Evolutionary conservation across 768 basidiomycete genomes (phyloP).

Genomic region (Clitopilus hobsonii): DNA sequence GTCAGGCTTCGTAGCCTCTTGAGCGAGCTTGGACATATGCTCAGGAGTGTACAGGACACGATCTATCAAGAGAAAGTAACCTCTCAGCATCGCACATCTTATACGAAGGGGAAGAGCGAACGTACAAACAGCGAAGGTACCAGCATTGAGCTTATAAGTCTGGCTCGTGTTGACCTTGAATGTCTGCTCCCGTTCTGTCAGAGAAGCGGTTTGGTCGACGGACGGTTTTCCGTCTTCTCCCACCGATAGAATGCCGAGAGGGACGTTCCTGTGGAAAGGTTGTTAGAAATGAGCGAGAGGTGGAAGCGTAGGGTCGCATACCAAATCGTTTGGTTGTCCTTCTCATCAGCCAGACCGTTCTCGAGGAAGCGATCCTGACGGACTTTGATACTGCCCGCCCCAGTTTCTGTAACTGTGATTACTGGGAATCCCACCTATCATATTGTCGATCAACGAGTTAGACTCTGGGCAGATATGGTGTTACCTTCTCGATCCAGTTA

Average conservation of each 20-base stretch:
- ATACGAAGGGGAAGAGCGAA: slow-evolving; percentile 14
- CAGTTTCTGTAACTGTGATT: slow-evolving; percentile 74
- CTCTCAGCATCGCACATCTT: no score
- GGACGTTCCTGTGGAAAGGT: slow-evolving; percentile 59
- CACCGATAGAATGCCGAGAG: slow-evolving; percentile 68
- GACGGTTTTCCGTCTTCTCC: slow-evolving; percentile 49
- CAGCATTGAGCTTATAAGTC: slow-evolving; percentile 87
- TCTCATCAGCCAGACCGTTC: slow-evolving; percentile 69
- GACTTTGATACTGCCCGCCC: slow-evolving; percentile 63
- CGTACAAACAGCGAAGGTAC: slow-evolving; percentile 86
- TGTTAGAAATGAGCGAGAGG: neutral
- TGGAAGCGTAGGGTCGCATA: slow-evolving; percentile 17
- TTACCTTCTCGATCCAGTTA: slow-evolving; percentile 83
- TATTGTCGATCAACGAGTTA: neutral
- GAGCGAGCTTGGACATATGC: slow-evolving; percentile 71
- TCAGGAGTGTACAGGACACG: no score
- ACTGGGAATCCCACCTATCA: slow-evolving; percentile 77
- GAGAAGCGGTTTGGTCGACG: slow-evolving; percentile 58
- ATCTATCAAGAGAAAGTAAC: no score
- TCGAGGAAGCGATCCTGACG: slow-evolving; percentile 92
- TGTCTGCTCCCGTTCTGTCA: slow-evolving; percentile 65
- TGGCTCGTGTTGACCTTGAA: slow-evolving; percentile 70
- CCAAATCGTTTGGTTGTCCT: slow-evolving; percentile 91
- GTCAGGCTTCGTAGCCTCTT: slow-evolving; percentile 58
- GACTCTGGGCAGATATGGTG: neutral